These are phyloP conservation scores for Myriosclerotinia scirpicola DNA, from an alignment of 2,329 filamentous ascomycete species.

Conservation along the genomic window DNA sequence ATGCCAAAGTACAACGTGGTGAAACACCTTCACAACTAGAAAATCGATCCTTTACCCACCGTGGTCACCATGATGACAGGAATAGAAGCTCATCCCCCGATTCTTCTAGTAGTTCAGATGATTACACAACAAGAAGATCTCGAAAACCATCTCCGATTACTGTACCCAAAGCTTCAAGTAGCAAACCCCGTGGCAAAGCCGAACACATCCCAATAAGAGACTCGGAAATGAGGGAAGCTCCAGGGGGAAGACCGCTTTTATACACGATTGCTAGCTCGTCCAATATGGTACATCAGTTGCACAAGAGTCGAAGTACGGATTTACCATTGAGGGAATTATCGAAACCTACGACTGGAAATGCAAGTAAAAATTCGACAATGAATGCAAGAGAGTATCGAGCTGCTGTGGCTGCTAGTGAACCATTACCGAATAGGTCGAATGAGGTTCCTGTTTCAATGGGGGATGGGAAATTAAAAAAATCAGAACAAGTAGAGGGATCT, in stretches of 20 bases:
- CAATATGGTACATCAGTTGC: constrained; percentile 24
- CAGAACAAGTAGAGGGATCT: background rate
- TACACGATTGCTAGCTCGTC: constrained; percentile 36
- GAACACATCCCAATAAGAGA: constrained; percentile 35
- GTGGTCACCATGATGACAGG: constrained; percentile 28
- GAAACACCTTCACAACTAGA: constrained; percentile 35
- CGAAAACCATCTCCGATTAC: constrained; percentile 35
- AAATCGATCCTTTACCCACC: constrained; percentile 27
- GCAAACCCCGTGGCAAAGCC: constrained; percentile 27
- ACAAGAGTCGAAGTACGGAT: constrained; percentile 3
- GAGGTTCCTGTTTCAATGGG: background rate
- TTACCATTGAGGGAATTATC: constrained; percentile 18
- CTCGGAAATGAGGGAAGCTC: constrained; percentile 28
- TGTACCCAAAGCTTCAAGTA: constrained; percentile 23
- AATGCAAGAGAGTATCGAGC: constrained; percentile 9
- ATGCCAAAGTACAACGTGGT: constrained; percentile 37
- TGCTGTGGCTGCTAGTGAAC: background rate
- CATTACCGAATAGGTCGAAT: background rate
- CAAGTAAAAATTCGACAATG: background rate
- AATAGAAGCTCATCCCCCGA: constrained; percentile 30
- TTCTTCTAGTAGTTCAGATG: constrained; percentile 31
- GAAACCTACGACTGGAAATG: background rate
- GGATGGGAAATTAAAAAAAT: background rate
- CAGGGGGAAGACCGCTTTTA: constrained; percentile 27
- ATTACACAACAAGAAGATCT: constrained; percentile 27